Conservation (phyloP, 306 rosid species). For the Quercus dentata region DNA sequence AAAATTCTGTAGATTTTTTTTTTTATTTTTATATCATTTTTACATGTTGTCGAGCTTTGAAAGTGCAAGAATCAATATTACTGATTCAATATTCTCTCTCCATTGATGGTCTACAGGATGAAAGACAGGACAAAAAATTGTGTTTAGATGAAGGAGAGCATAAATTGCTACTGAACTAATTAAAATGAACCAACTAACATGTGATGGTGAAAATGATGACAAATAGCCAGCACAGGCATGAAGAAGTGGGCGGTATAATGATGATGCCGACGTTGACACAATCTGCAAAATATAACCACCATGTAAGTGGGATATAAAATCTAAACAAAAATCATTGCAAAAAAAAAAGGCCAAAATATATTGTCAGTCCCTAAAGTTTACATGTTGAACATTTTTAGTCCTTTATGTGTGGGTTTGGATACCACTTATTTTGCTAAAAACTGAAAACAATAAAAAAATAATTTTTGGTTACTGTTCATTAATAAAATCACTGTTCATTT, state of each 20-base stretch:
- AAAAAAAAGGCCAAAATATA: neutral
- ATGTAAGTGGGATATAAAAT: slow-evolving; percentile 21
- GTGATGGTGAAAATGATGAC: slow-evolving; percentile 84
- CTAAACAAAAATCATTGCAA: slow-evolving; percentile 10
- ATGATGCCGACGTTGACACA: slow-evolving; percentile 61
- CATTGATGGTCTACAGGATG: neutral
- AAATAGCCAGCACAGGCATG: slow-evolving; percentile 88
- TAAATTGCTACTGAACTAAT: neutral
- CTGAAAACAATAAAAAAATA: too few relatives aligned
- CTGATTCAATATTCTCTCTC: neutral
- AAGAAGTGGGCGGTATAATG: slow-evolving; percentile 65
- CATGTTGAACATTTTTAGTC: too few relatives aligned
- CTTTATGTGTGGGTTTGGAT: too few relatives aligned
- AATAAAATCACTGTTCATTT: too few relatives aligned
- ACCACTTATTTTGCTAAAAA: too few relatives aligned
- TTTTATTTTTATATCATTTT: neutral
- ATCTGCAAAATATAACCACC: slow-evolving; percentile 56
- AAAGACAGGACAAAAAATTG: neutral
- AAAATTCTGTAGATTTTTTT: neutral
- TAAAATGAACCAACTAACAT: slow-evolving; percentile 42
- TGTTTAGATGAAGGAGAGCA: neutral
- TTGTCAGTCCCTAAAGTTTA: too few relatives aligned
- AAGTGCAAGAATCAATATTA: neutral
- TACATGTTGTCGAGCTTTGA: neutral
- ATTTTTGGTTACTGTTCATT: too few relatives aligned